Conservation (phyloP, 345 rosid species). For the Gossypium raimondii region DNA sequence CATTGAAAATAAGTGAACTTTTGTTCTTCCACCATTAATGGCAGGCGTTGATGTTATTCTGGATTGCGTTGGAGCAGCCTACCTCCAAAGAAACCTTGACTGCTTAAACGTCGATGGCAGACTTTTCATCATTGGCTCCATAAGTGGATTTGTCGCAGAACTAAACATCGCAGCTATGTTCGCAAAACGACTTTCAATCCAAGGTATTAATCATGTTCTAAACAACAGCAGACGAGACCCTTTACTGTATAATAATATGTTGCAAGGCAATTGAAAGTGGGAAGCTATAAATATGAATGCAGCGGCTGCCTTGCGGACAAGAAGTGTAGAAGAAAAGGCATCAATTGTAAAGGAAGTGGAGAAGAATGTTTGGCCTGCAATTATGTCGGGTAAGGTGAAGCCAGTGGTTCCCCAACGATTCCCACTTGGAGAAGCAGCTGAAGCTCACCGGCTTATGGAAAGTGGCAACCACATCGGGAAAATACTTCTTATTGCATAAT, state of each 20-base stretch:
- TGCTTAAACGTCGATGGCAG: constrained; percentile 81
- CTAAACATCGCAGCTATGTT: constrained; percentile 49
- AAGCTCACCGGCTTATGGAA: constrained; percentile 73
- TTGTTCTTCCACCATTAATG: background rate
- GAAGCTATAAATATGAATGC: constrained; percentile 3
- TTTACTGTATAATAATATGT: background rate
- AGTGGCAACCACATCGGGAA: constrained; percentile 73
- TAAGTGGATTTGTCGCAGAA: constrained; percentile 64
- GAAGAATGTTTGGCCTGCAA: constrained; percentile 83
- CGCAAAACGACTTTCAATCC: constrained; percentile 48
- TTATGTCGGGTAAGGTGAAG: constrained; percentile 62
- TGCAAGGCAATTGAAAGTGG: background rate
- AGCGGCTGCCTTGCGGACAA: constrained; percentile 73
- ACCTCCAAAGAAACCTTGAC: constrained; percentile 67
- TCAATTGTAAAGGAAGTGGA: constrained; percentile 63
- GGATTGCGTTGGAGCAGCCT: constrained; percentile 80
- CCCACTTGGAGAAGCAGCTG: constrained; percentile 56
- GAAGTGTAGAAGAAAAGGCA: constrained; percentile 68
- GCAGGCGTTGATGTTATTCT: constrained; percentile 78
- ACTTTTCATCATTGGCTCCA: constrained; percentile 62
- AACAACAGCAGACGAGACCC: background rate
- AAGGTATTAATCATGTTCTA: constrained; percentile 2
- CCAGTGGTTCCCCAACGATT: constrained; percentile 52
- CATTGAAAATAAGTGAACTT: background rate
- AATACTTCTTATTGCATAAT: constrained; percentile 62